phyloP scores from a whole-genome alignment of 331 rosid genomes.

The Telfairia occidentalis region DNA sequence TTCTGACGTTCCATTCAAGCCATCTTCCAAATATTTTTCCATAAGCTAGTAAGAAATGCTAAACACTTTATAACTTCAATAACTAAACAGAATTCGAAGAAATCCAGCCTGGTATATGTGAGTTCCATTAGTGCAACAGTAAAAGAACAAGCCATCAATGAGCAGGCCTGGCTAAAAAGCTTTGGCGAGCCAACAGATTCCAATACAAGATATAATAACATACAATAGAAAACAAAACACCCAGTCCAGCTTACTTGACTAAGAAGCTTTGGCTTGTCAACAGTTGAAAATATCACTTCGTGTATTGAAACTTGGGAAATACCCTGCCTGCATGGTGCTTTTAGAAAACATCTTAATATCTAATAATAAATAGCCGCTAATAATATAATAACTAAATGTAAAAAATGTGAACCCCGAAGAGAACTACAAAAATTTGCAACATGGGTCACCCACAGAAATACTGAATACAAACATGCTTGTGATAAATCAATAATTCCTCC shows the following conservation, averaged over 20 bases:
- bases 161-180: constrained; percentile 72
- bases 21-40: not conserved
- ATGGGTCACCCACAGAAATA: not conserved
- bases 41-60: not conserved
- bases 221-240: not conserved
- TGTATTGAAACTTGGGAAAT: constrained; percentile 36
- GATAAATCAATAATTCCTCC: constrained; percentile 9
- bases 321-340: constrained; percentile 57
- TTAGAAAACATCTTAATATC: not conserved
- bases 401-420: not conserved
- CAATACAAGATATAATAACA: not conserved
- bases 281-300: constrained; percentile 82
- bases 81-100: not conserved
- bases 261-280: constrained; percentile 93
- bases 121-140: not conserved
- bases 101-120: not conserved
- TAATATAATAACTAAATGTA: not conserved
- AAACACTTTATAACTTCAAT: not conserved
- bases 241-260: constrained; percentile 57
- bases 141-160: not conserved
- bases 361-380: not conserved
- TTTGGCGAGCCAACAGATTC: constrained; percentile 47
- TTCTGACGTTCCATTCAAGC: not conserved
- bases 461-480: not conserved
- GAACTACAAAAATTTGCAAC: not conserved